Conservation (phyloP, 768 basidiomycete genomes). For the Phallus indusiatus region DNA sequence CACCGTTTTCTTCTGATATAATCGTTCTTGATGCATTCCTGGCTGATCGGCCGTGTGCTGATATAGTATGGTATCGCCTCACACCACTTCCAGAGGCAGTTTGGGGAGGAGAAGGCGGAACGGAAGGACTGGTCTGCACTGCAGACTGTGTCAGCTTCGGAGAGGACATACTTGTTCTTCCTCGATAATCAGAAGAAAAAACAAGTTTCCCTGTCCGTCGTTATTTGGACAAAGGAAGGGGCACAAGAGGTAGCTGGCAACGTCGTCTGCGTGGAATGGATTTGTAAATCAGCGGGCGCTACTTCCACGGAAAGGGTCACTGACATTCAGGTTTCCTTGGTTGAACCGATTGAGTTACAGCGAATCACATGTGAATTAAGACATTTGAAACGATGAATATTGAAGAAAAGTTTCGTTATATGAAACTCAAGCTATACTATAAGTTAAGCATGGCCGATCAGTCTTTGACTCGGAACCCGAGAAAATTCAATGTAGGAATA, state of each 20-base stretch:
- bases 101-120: conserved; percentile 25
- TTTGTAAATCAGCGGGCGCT: not conserved
- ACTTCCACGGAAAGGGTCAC: not conserved
- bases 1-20: conserved; percentile 52
- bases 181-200: conserved; percentile 1
- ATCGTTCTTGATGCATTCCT: conserved; percentile 50
- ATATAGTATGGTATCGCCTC: conserved; percentile 79
- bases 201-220: not conserved
- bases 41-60: conserved; percentile 58
- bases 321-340: too few species aligned
- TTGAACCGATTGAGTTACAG: too few species aligned
- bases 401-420: too few species aligned
- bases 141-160: conserved; percentile 11
- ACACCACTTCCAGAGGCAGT: conserved; percentile 31
- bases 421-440: too few species aligned
- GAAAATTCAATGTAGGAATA: too few species aligned
- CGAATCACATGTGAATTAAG: too few species aligned
- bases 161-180: not conserved
- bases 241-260: not conserved
- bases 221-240: not conserved
- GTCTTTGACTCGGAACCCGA: too few species aligned
- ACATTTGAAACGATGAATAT: too few species aligned
- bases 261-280: not conserved
- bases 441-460: too few species aligned
- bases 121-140: conserved; percentile 31